Evolutionary conservation across 1,284 basidiomycete species (phyloP).

Genomic region (Trichosporon sp.): DNA sequence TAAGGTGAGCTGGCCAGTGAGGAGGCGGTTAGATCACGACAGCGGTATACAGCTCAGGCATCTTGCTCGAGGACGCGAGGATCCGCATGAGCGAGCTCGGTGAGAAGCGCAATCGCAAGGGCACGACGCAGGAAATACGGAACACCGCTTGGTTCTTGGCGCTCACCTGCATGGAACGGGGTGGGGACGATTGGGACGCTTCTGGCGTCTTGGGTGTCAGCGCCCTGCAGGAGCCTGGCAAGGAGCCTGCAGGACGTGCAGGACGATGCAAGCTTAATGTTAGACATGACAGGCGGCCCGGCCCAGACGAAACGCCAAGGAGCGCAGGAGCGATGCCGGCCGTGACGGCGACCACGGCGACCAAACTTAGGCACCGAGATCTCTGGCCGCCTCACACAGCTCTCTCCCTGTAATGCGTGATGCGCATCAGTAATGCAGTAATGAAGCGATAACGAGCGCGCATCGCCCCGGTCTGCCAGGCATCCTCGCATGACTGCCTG

Average conservation of each 20-base stretch:
- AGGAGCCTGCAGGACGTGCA: too few species aligned
- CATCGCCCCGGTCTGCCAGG: background rate
- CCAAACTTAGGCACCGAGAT: background rate
- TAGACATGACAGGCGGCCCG: background rate
- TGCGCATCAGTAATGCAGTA: background rate
- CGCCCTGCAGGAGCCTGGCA: background rate
- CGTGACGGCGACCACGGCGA: background rate
- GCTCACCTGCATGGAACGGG: background rate
- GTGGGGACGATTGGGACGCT: background rate
- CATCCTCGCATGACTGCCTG: background rate
- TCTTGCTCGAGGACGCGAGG: too few species aligned
- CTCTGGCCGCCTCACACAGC: background rate
- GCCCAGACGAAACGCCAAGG: background rate
- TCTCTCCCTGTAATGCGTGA: background rate
- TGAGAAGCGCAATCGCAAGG: background rate
- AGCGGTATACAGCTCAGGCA: background rate
- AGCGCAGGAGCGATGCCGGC: background rate
- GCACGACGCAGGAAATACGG: background rate
- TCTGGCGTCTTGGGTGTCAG: background rate
- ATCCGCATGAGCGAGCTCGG: too few species aligned
- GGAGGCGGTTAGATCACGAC: background rate
- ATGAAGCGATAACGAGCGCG: background rate
- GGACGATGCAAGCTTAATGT: too few species aligned
- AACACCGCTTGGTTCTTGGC: background rate
- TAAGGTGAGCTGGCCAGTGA: background rate